These are phyloP conservation scores for Boechera stricta DNA, from an alignment of 345 rosid species.

Conservation along the genomic window DNA sequence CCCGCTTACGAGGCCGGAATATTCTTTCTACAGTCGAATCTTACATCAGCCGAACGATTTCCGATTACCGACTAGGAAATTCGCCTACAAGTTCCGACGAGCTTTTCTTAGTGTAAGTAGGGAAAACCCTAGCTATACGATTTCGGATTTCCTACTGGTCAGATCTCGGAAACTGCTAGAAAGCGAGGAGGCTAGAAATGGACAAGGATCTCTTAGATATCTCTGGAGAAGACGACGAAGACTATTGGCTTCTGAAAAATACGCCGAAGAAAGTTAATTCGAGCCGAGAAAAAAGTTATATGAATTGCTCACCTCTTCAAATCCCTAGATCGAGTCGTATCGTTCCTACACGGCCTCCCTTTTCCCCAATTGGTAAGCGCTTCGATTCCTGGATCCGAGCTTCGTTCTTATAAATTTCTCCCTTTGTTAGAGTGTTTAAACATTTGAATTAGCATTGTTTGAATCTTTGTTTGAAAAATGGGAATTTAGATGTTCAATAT, in stretches of 20 bases:
- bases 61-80: not conserved
- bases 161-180: conserved; percentile 35
- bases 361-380: conserved; percentile 50
- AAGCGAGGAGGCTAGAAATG: conserved; percentile 46
- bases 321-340: conserved; percentile 51
- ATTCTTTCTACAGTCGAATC: conserved; percentile 29
- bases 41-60: not conserved
- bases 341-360: conserved; percentile 40
- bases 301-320: conserved; percentile 75
- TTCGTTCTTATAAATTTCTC: not conserved
- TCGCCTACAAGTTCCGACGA: not conserved
- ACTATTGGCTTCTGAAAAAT: conserved; percentile 52
- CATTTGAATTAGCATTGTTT: not conserved
- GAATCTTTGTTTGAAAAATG: not conserved
- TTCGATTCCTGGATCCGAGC: not conserved
- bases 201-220: conserved; percentile 73
- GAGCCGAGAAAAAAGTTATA: conserved; percentile 39
- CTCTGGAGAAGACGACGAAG: conserved; percentile 72
- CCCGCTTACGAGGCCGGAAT: conserved; percentile 46
- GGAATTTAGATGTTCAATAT: not conserved
- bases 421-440: not conserved
- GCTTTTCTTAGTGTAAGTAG: conserved; percentile 10
- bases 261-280: conserved; percentile 37
- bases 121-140: not conserved
- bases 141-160: not conserved